Percentiles rank a stretch among this genome's conserved stretches.
Evolutionary conservation across 768 basidiomycete species (phyloP).

Genomic region (Tricholoma terreum): DNA sequence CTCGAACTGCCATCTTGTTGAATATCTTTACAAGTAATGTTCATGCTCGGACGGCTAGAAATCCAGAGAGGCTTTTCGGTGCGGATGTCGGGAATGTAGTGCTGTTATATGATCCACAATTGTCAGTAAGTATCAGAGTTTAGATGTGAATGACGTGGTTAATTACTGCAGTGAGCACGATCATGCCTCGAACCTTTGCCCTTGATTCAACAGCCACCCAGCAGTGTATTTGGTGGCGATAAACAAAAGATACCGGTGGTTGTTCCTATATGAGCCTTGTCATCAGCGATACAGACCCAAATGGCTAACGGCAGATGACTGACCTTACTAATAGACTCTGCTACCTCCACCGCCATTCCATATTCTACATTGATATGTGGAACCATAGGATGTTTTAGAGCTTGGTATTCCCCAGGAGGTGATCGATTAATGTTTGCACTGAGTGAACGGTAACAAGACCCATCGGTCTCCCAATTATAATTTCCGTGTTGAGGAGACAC

Average conservation of each 20-base stretch:
- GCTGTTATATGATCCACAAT: not conserved
- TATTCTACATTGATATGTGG: not conserved
- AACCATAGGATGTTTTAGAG: not conserved
- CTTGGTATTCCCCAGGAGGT: not conserved
- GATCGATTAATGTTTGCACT: not conserved
- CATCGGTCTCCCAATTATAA: not conserved
- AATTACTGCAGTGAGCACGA: too few species aligned
- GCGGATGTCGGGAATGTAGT: not conserved
- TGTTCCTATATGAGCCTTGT: not conserved
- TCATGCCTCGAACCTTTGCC: too few species aligned
- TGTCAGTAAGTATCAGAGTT: too few species aligned
- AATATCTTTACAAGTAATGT: not conserved
- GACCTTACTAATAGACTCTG: not conserved
- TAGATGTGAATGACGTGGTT: too few species aligned
- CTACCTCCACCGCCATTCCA: not conserved
- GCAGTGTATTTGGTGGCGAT: not conserved
- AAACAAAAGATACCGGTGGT: not conserved
- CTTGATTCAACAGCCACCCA: not conserved
- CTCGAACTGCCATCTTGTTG: not conserved
- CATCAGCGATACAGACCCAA: too few species aligned
- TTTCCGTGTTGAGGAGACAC: not conserved
- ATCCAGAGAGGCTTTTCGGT: not conserved
- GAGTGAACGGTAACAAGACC: not conserved
- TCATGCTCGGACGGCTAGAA: not conserved
- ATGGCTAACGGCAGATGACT: not conserved